Evolutionary conservation across 75 land plant genomes (phyloP).

Genomic region (Cunninghamia lanceolata): DNA sequence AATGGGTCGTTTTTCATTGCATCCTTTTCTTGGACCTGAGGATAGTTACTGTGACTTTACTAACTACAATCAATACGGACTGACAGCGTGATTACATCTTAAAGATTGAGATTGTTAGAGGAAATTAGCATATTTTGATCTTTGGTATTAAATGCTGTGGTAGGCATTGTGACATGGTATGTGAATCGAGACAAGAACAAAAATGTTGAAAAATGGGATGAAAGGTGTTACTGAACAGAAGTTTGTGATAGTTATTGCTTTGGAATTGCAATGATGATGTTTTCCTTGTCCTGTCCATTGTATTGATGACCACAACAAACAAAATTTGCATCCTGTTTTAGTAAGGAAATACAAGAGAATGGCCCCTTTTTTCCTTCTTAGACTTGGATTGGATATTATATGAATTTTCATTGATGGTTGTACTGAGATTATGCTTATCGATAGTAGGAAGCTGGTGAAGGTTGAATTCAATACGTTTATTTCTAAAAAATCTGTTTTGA

Average conservation of each 20-base stretch:
- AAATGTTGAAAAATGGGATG: neutral
- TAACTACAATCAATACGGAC: neutral
- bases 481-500: neutral
- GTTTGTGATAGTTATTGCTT: neutral
- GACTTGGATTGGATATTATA: neutral
- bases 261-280: neutral
- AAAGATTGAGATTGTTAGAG: neutral
- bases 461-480: neutral
- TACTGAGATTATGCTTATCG: neutral
- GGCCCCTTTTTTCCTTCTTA: neutral
- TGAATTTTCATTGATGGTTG: neutral
- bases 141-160: neutral
- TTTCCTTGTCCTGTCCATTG: neutral
- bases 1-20: too few relatives aligned
- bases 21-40: neutral
- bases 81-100: neutral
- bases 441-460: neutral
- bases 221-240: neutral
- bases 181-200: neutral
- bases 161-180: neutral
- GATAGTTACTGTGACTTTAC: neutral
- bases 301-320: neutral
- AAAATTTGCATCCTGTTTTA: neutral
- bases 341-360: neutral
- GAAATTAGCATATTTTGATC: neutral